A percentile compares a stretch with the other conserved stretches of the same genome.
Conservation (phyloP, 495 filamentous ascomycete species). For the Ramalina intermedia region DNA sequence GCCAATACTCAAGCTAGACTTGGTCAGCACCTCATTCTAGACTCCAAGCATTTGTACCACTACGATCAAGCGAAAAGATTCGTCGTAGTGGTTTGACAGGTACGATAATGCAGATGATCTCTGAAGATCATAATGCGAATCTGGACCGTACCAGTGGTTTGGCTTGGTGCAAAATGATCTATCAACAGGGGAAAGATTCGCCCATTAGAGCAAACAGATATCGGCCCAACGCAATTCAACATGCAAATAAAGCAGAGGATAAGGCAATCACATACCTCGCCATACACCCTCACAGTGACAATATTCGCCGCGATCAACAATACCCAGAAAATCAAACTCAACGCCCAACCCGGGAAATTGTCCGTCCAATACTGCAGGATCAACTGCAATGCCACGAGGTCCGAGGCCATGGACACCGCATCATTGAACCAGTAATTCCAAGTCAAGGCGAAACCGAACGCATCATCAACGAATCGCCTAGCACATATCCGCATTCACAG, state of each 20-base stretch:
- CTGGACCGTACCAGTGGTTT: too few relatives aligned
- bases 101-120: too few relatives aligned
- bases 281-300: slow-evolving; percentile 37
- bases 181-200: too few relatives aligned
- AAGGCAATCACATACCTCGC: slow-evolving; percentile 27
- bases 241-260: neutral
- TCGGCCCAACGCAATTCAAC: neutral
- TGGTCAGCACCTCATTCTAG: neutral
- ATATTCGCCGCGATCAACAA: slow-evolving; percentile 35
- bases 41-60: too few relatives aligned
- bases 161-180: too few relatives aligned
- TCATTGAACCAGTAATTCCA: slow-evolving; percentile 51
- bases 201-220: too few relatives aligned
- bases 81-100: too few relatives aligned
- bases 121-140: too few relatives aligned
- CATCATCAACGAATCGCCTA: slow-evolving; percentile 20
- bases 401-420: slow-evolving; percentile 39
- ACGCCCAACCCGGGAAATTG: slow-evolving; percentile 35
- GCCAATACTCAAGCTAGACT: slow-evolving; percentile 36
- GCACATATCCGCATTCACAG: neutral
- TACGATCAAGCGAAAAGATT: too few relatives aligned
- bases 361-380: slow-evolving; percentile 39
- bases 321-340: slow-evolving; percentile 38
- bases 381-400: slow-evolving; percentile 39
- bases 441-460: slow-evolving; percentile 31